phyloP scores from a whole-genome alignment of 176 grass and related monocot species.

The Avena atlantica region DNA sequence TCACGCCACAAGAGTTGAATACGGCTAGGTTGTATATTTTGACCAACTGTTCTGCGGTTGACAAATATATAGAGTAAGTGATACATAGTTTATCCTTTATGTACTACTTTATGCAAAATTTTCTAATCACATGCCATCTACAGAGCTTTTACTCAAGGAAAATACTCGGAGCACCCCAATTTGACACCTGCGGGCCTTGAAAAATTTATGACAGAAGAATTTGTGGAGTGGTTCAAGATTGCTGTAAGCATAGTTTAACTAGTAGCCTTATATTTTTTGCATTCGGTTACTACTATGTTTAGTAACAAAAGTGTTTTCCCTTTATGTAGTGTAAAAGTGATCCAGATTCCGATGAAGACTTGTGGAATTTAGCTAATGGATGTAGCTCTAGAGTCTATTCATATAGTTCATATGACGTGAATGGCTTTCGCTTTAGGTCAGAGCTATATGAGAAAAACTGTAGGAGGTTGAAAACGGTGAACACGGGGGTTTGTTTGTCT shows the following conservation, averaged over 20 bases:
- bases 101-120: background rate
- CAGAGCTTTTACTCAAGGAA: background rate
- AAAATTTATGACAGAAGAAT: too few species aligned
- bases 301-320: background rate
- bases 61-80: slow-evolving; percentile 9
- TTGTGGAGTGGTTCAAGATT: slow-evolving; percentile 23
- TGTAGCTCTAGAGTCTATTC: background rate
- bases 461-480: too few species aligned
- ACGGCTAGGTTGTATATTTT: background rate
- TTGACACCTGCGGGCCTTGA: too few species aligned
- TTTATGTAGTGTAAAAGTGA: background rate
- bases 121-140: background rate
- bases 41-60: background rate
- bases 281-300: too few species aligned
- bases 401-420: too few species aligned
- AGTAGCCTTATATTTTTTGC: too few species aligned
- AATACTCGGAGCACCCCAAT: too few species aligned
- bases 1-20: background rate
- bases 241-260: too few species aligned
- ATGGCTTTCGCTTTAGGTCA: too few species aligned
- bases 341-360: background rate
- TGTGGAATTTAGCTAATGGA: slow-evolving; percentile 38
- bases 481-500: too few species aligned
- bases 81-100: background rate
- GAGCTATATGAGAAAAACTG: too few species aligned